Base-by-base conservation (phyloP, 345 rosid genomes). In the Fremontodendron californicum region DNA sequence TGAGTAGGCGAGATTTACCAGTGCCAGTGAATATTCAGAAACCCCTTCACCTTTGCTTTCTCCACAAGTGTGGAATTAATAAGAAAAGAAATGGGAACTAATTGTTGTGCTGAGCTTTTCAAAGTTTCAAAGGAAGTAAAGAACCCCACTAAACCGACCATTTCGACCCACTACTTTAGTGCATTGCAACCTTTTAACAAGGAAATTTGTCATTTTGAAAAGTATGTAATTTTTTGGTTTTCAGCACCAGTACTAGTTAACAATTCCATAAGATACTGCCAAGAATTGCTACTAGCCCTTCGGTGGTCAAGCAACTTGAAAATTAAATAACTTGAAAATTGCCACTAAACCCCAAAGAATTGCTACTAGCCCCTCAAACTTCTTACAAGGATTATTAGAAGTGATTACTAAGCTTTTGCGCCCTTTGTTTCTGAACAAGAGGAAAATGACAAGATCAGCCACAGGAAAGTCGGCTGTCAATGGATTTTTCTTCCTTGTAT, bases 61-160 rank as follows among this genome's bases (percentile, higher is more conserved):
- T n/a, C 31, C 15, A 12, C 6, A 1, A 10, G 37, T 21, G 61
- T 55, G 66, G 29, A 58, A 58, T 58, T 61, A 31, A 6, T 61
- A 31, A 31, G 21, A 13, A 21, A 61, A 29, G 23, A 61, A 61
- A 42, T 23, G 35, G 72, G 35, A 43, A 43, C 72, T 67, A 18
- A 67, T 67, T 13, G 18, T 65, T 40, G 2, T 64, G 46, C 10
- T 21, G 15, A 68, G 54, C 54, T 43, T 68, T 25, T 68, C 52
- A 62, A 62, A 62, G 67, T 33, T 7, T 62, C 43, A 43, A 23
- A 68, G 52, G 71, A 21, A n/a, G 49, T 5, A 11, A 42, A 16
- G n/a, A 43, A 33, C 73, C 72, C 73, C 73, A 61, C 75, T 52
- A 73, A 21, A 55, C 64, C 37, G 49, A 55, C 35, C 76, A 73